Percentiles rank a stretch among this genome's conserved stretches.
Conservation (phyloP, 306 rosid genomes). For the Trifolium repens region DNA sequence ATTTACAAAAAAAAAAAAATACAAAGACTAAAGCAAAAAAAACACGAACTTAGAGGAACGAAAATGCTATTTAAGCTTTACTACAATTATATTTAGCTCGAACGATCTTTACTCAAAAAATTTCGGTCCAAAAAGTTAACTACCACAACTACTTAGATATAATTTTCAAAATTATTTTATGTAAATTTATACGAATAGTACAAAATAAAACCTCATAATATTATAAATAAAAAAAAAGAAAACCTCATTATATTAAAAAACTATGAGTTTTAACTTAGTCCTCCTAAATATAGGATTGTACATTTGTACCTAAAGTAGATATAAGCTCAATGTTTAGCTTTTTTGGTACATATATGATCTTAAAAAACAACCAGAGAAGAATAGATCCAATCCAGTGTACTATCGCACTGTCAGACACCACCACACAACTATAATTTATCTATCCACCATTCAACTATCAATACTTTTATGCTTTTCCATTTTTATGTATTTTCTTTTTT, state of each 20-base stretch:
- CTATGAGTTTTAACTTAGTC: not conserved
- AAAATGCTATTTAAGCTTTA: no score
- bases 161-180: not conserved
- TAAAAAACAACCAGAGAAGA: not conserved
- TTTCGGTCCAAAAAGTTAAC: no score
- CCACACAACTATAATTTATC: not conserved
- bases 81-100: no score
- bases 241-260: no score
- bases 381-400: not conserved
- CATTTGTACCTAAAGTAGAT: not conserved
- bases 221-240: no score
- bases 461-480: not conserved
- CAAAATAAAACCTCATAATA: no score
- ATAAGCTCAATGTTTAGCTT: not conserved
- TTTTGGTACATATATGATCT: not conserved
- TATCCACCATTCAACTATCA: not conserved
- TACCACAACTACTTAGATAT: no score
- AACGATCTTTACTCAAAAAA: no score
- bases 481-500: not conserved
- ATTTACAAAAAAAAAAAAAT: no score
- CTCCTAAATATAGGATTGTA: not conserved
- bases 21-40: no score
- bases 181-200: no score
- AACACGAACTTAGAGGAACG: no score
- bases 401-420: constrained; percentile 1